Percentiles rank a stretch among this genome's conserved stretches.
phyloP scores from a whole-genome alignment of 768 basidiomycete species.

The Xerocomellus chrysenteron region DNA sequence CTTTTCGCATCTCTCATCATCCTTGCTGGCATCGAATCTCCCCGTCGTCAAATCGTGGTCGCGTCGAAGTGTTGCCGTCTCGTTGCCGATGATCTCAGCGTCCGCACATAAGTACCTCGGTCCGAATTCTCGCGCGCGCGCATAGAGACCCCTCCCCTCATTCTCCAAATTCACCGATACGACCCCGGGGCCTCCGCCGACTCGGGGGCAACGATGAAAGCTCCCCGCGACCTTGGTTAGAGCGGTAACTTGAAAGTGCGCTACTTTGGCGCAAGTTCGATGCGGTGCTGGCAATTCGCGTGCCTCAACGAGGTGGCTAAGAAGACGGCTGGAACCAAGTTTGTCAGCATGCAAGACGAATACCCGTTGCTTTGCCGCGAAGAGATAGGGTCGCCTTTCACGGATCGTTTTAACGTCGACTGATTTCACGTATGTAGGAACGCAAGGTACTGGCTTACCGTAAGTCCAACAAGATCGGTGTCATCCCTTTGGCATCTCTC shows the following conservation, averaged over 20 bases:
- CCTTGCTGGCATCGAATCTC: constrained; percentile 28
- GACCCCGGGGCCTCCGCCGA: constrained; percentile 35
- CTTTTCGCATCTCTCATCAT: neutral
- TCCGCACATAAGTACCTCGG: neutral
- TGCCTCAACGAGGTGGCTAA: constrained; percentile 45
- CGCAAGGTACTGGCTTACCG: constrained; percentile 46
- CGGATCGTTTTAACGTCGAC: constrained; percentile 17
- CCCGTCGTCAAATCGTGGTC: constrained; percentile 33
- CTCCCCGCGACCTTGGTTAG: constrained; percentile 49
- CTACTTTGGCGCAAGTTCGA: constrained; percentile 50
- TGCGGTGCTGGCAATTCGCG: constrained; percentile 47
- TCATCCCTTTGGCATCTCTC: constrained; percentile 41
- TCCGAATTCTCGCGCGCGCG: constrained; percentile 35
- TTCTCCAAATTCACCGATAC: constrained; percentile 45
- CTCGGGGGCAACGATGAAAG: constrained; percentile 46
- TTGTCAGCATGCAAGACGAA: constrained; percentile 56
- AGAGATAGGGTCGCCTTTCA: constrained; percentile 26
- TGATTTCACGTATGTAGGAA: constrained; percentile 34
- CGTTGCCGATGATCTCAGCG: constrained; percentile 6
- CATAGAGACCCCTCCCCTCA: constrained; percentile 27
- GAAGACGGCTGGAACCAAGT: constrained; percentile 50
- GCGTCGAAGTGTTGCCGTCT: constrained; percentile 27
- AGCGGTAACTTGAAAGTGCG: constrained; percentile 41
- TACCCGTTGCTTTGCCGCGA: constrained; percentile 55
- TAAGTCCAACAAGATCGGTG: constrained; percentile 37